Evolutionary conservation across 2,329 filamentous ascomycete genomes (phyloP).

Genomic region (Diaporthe aspalathi): DNA sequence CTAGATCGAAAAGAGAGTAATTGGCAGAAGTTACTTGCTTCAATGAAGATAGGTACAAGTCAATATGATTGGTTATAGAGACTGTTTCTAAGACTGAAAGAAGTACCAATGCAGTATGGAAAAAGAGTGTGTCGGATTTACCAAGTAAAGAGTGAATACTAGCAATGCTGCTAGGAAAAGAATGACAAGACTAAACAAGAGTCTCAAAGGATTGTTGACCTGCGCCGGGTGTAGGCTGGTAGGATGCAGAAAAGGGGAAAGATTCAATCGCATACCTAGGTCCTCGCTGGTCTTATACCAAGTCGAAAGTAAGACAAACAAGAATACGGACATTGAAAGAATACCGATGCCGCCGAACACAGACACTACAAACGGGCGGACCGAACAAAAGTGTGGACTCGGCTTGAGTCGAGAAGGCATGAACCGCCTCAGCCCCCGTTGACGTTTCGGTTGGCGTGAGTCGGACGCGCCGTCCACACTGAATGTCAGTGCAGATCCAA

Average conservation of each 20-base stretch:
- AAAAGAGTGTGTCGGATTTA: background rate
- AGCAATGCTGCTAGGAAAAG: constrained; percentile 9
- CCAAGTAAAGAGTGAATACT: background rate
- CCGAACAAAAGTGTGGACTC: background rate
- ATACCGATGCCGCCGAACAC: too few relatives aligned
- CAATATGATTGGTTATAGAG: background rate
- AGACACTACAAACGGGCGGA: too few relatives aligned
- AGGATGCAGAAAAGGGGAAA: background rate
- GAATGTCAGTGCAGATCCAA: background rate
- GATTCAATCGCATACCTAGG: too few relatives aligned
- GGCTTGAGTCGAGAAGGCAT: constrained; percentile 24
- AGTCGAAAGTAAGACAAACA: background rate
- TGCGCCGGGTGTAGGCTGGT: background rate
- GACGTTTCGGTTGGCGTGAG: background rate
- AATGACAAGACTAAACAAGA: background rate
- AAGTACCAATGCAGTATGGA: background rate
- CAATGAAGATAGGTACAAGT: background rate
- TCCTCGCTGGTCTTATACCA: background rate
- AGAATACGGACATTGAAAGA: constrained; percentile 9
- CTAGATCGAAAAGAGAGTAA: background rate
- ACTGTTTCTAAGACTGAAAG: background rate
- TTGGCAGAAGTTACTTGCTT: background rate
- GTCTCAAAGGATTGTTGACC: background rate
- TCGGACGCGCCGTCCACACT: background rate
- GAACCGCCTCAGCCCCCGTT: background rate